Percentiles rank a stretch among this genome's conserved stretches.
Conservation (phyloP, 148 eudicot genomes). For the Tetragonia tetragonoides region DNA sequence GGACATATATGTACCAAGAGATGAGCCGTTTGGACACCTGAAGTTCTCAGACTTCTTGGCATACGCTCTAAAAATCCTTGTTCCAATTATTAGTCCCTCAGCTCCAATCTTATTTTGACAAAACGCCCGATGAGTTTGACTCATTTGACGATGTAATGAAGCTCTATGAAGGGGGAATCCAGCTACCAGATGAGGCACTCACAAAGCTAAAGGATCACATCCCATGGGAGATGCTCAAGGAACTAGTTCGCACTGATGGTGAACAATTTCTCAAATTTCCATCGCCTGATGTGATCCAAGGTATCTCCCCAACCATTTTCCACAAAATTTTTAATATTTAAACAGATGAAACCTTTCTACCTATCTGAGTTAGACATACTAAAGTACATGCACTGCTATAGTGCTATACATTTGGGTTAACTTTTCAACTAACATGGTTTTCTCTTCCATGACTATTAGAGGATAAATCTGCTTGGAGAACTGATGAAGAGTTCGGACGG, state of each 20-base stretch:
- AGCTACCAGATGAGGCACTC: slow-evolving; percentile 39
- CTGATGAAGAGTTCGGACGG: slow-evolving; percentile 87
- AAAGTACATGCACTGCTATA: neutral
- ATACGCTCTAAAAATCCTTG: slow-evolving; percentile 67
- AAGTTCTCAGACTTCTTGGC: slow-evolving; percentile 83
- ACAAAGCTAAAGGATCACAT: slow-evolving; percentile 44
- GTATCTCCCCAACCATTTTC: slow-evolving; percentile 33
- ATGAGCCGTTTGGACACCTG: slow-evolving; percentile 66
- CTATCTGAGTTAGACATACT: neutral
- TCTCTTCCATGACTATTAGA: slow-evolving; percentile 32
- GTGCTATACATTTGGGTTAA: neutral
- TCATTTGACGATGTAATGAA: slow-evolving; percentile 57
- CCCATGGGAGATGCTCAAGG: slow-evolving; percentile 75
- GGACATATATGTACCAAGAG: slow-evolving; percentile 81
- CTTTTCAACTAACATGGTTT: neutral
- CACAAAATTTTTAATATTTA: too few species aligned
- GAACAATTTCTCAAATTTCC: slow-evolving; percentile 65
- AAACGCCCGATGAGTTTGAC: slow-evolving; percentile 71
- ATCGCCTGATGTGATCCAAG: slow-evolving; percentile 71
- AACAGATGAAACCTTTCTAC: neutral
- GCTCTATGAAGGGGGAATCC: slow-evolving; percentile 56
- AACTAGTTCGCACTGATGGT: slow-evolving; percentile 65
- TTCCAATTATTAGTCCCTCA: slow-evolving; percentile 61
- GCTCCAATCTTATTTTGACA: slow-evolving; percentile 53
- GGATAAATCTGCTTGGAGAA: slow-evolving; percentile 84